A percentile compares a stretch with the other conserved stretches of the same genome.
These are phyloP conservation scores for Alternaria angustiovoidea DNA, from an alignment of 2,329 filamentous ascomycete species.

Conservation along the genomic window DNA sequence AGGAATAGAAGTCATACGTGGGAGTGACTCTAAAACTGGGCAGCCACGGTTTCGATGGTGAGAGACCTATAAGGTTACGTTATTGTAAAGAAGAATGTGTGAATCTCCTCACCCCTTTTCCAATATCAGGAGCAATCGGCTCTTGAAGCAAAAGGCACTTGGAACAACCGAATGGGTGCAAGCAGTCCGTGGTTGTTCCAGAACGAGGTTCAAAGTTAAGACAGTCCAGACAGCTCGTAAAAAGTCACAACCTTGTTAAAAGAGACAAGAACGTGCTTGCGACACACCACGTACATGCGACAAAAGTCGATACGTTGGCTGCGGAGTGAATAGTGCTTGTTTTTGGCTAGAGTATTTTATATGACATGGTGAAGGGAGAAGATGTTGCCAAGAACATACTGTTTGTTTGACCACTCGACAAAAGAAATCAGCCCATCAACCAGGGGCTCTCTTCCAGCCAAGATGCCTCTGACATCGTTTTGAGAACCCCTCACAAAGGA, in stretches of 20 bases:
- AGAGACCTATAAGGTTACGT: neutral
- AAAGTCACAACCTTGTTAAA: neutral
- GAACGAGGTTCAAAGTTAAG: neutral
- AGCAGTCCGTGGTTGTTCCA: neutral
- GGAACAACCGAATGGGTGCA: neutral
- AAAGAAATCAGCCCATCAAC: constrained; percentile 4
- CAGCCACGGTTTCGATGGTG: neutral
- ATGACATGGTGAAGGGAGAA: constrained; percentile 4
- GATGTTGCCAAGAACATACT: constrained; percentile 7
- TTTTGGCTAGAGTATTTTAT: constrained; percentile 4
- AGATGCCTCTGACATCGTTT: neutral
- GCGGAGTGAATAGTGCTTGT: neutral
- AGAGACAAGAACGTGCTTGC: neutral
- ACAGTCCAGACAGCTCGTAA: neutral
- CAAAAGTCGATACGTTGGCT: neutral
- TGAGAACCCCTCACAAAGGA: constrained; percentile 6
- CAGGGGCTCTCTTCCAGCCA: constrained; percentile 1
- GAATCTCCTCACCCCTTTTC: neutral
- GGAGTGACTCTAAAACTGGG: neutral
- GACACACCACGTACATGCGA: neutral
- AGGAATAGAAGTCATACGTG: neutral
- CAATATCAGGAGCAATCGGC: neutral
- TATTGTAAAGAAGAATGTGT: neutral
- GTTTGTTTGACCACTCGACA: constrained; percentile 3
- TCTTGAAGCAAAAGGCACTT: neutral